Conservation (phyloP, 495 filamentous ascomycete genomes). For the Durotheca rogersii region DNA sequence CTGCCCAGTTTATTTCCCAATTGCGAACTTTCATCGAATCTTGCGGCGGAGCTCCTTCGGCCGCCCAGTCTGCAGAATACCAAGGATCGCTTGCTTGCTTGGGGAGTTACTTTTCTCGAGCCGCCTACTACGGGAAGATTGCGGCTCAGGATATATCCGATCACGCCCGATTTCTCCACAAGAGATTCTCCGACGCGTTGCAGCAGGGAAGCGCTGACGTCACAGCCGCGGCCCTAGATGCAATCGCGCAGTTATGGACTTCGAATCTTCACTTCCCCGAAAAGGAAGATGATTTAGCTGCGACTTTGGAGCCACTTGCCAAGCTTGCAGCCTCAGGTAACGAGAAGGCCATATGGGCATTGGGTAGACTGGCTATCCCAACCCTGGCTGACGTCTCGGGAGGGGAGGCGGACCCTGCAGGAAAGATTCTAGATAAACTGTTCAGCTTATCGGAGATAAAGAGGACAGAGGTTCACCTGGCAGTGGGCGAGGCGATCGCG, state of each 20-base stretch:
- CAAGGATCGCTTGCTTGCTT: constrained; percentile 33
- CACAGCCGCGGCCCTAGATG: constrained; percentile 56
- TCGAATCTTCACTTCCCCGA: constrained; percentile 43
- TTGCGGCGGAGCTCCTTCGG: constrained; percentile 22
- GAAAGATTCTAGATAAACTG: constrained; percentile 59
- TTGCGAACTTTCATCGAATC: constrained; percentile 21
- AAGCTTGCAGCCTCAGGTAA: constrained; percentile 74
- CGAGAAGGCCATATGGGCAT: constrained; percentile 72
- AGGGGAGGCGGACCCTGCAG: constrained; percentile 26
- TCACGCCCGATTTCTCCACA: constrained; percentile 25
- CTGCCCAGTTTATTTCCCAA: constrained; percentile 15
- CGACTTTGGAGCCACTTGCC: constrained; percentile 59
- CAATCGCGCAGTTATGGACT: constrained; percentile 74
- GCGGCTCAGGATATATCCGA: constrained; percentile 19
- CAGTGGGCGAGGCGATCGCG: constrained; percentile 81
- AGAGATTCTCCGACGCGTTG: constrained; percentile 14
- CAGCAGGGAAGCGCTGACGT: constrained; percentile 33
- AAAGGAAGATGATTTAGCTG: constrained; percentile 26
- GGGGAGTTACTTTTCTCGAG: constrained; percentile 30
- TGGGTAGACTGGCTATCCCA: constrained; percentile 67
- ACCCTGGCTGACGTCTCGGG: constrained; percentile 31
- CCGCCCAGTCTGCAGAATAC: constrained; percentile 31
- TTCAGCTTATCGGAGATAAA: constrained; percentile 78
- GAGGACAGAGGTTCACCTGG: constrained; percentile 82
- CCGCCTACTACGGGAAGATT: constrained; percentile 22